phyloP scores from a whole-genome alignment of 768 basidiomycete species.

The Leccinellum luteum region DNA sequence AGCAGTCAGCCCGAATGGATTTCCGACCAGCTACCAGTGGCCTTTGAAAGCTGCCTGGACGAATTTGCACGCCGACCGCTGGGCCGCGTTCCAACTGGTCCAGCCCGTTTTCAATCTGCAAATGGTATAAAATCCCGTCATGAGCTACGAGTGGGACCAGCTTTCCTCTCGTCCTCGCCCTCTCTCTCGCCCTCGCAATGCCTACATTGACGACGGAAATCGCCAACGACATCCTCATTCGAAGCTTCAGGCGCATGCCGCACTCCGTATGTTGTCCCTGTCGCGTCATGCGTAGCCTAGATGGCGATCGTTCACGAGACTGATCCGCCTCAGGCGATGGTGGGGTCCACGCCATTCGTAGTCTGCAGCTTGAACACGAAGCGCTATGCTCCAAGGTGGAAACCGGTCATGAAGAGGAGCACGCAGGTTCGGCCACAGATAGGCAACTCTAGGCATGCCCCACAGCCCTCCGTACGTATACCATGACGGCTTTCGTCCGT shows the following conservation, averaged over 20 bases:
- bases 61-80: background rate
- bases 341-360: slow-evolving; percentile 8
- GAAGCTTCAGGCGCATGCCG: background rate
- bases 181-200: background rate
- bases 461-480: background rate
- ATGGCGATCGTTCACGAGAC: background rate
- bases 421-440: background rate
- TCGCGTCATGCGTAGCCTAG: background rate
- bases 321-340: background rate
- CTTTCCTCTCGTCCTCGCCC: background rate
- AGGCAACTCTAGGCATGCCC: background rate
- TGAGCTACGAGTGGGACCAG: background rate
- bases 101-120: background rate
- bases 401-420: background rate
- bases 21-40: background rate
- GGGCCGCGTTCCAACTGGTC: background rate
- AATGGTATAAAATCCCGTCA: background rate
- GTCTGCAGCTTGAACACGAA: background rate
- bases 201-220: background rate
- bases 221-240: slow-evolving; percentile 2
- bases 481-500: background rate
- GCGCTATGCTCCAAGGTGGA: background rate
- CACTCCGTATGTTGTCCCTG: background rate
- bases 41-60: background rate
- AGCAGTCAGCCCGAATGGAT: background rate